These are phyloP conservation scores for Mycena venus DNA, from an alignment of 768 basidiomycete species.

Conservation along the genomic window DNA sequence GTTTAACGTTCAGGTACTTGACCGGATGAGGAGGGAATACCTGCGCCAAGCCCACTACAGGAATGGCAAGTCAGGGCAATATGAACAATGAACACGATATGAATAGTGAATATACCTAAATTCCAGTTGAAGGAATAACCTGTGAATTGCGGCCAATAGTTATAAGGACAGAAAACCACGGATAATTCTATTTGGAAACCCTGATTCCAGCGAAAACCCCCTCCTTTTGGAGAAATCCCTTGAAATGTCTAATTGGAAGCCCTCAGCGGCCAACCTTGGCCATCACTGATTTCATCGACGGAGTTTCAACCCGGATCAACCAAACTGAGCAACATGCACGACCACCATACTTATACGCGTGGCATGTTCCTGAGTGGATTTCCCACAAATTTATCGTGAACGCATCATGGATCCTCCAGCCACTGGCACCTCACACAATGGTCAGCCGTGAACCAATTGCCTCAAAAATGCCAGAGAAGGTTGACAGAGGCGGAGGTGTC, in stretches of 20 bases:
- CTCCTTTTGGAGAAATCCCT: no score
- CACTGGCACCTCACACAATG: not conserved
- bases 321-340: no score
- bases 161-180: no score
- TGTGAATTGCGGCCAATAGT: not conserved
- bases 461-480: not conserved
- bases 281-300: no score
- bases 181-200: no score
- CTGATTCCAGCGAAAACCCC: no score
- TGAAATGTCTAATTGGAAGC: no score
- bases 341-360: no score
- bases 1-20: not conserved
- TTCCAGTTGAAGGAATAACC: constrained; percentile 18
- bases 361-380: no score
- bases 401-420: not conserved
- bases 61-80: not conserved
- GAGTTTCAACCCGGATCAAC: no score
- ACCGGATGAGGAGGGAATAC: constrained; percentile 1
- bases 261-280: no score
- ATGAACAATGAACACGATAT: not conserved
- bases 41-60: constrained; percentile 38
- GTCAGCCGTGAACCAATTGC: not conserved
- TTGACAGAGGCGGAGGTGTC: no score
- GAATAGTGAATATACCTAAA: constrained; percentile 38
- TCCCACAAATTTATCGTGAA: not conserved